Conservation (phyloP, 192 early-diverging fungal species). For the Coemansia sp. region DNA sequence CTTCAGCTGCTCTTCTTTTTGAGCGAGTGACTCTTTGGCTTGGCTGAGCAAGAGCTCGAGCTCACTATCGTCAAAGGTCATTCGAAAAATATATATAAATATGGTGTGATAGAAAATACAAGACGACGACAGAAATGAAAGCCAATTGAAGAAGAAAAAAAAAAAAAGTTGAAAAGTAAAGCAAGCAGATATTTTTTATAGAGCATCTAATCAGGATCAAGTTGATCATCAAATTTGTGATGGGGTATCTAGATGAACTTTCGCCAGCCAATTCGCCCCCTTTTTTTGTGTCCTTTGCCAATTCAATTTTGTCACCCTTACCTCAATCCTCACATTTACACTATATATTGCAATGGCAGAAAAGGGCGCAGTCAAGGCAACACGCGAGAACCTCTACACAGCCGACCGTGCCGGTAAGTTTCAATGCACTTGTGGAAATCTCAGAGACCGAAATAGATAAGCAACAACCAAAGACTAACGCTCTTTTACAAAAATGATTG, state of each 20-base stretch:
- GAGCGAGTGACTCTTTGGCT: slow-evolving; percentile 30
- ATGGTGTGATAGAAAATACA: neutral
- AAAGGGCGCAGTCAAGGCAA: slow-evolving; percentile 42
- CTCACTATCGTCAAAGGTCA: slow-evolving; percentile 27
- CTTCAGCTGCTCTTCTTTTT: slow-evolving; percentile 13
- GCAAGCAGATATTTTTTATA: neutral
- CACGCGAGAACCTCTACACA: slow-evolving; percentile 56
- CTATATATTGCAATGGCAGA: slow-evolving; percentile 19
- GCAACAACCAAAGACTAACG: neutral
- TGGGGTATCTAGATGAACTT: neutral
- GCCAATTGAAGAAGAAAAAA: neutral
- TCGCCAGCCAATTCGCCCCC: neutral
- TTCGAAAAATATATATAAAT: neutral
- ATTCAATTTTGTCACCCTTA: neutral
- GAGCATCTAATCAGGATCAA: neutral
- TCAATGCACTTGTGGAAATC: neutral
- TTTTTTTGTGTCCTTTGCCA: neutral
- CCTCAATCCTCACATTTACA: neutral
- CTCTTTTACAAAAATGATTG: neutral
- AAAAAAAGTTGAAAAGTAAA: neutral
- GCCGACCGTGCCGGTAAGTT: slow-evolving; percentile 56
- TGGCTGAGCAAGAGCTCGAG: slow-evolving; percentile 44
- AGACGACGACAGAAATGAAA: neutral
- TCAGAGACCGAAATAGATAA: neutral
- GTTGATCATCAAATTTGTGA: neutral